Base-by-base conservation (phyloP, 768 basidiomycete genomes). In the Rossbeevera mucosa region DNA sequence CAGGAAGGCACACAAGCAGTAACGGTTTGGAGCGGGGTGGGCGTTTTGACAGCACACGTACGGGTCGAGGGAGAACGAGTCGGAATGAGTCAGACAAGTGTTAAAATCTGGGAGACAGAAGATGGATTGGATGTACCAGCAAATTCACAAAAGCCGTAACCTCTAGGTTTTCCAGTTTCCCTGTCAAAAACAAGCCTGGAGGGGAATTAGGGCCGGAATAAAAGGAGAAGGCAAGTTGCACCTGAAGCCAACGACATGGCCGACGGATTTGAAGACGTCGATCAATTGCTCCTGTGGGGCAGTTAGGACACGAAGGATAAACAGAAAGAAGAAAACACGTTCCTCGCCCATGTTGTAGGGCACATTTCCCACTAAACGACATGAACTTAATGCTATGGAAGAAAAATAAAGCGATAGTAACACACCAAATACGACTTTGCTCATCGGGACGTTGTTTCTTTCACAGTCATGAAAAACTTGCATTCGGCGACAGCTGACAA, bases 61-160 rank as follows among this genome's bases (percentile, higher is more conserved):
- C 51, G 42, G 25, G 44, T 16, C 9, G 30, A 36, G 44, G 54
- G 31, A 28, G 29, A 18, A 55, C 46, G 44, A 60, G 59, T 53
- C 61, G 60, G 54, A 68, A 70, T 54, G 67, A 63, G 76, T 76
- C 71, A 79, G 72, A 72, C 63, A 57, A 44, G 30, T 38, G 56
- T 60, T 59, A 57, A 60, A 45, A 59, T 45, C 58, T 42, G 56
- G 57, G 58, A 51, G 57, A 58, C 49, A 56, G 49, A 58, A 54
- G 50, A 64, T 63, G 54, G 72, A 65, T 68, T 64, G 70, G 65
- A 76, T 78, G 74, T 80, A 91, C 90, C 91, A 59, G 86, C 81
- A 63, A 91, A 94, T 80, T 93, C 91, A 76, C 91, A 92, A 65
- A 92, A 92, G 20, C 92, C 93, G 69, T 94, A 95, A 25, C 93